Base-by-base conservation (phyloP, 768 basidiomycete genomes). In the Tremella mesenterica region DNA sequence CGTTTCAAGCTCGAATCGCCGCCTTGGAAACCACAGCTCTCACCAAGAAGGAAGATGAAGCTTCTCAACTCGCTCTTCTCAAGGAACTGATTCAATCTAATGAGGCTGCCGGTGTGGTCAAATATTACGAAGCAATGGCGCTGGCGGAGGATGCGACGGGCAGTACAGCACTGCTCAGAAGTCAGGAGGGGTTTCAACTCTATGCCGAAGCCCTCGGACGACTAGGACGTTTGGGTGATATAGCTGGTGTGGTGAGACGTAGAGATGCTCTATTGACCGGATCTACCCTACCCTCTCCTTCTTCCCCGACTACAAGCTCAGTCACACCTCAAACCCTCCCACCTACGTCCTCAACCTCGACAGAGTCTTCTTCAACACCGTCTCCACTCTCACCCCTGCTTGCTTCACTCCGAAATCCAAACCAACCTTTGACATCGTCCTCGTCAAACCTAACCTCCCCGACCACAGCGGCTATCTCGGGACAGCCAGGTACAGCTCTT, bases 191-290 rank as follows among this genome's bases (percentile, higher is more conserved):
- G 4, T 63, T 56, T 59, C 39, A 38, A 2, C 12, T 64, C 13
- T 64, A 60, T 49, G 29, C 60, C 16, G 51, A 57, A 27, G 57
- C 56, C 1, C 31, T 64, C 25, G 56, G 50, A 0, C 58, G 55
- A 52, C 46, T 41, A 34, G 67, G 69, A 2, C 38, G 62, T 33
- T 47, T 69, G 61, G 73, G 72, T 13, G 88, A 89, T 63, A 75
- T 85, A 28, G 74, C 77, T 6, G 73, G 74, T 1, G 67, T 85
- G 52, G 77, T 74, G 2, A 80, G 81, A 59, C 80, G 80, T 64
- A 73, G 88, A 54, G 90, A 93, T 54, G 47, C 44, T 14, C 33
- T 64, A 26, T 21, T 59, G 38, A 25, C 77, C 44, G 83, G 83
- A 75, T 71, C 26, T 76, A 80, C 55, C 79, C 79, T 34, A 67